Evolutionary conservation across 495 filamentous ascomycete genomes (phyloP), one percentile per base, ranked within the genome.

Genomic region (Achaetomiella virescens): DNA sequence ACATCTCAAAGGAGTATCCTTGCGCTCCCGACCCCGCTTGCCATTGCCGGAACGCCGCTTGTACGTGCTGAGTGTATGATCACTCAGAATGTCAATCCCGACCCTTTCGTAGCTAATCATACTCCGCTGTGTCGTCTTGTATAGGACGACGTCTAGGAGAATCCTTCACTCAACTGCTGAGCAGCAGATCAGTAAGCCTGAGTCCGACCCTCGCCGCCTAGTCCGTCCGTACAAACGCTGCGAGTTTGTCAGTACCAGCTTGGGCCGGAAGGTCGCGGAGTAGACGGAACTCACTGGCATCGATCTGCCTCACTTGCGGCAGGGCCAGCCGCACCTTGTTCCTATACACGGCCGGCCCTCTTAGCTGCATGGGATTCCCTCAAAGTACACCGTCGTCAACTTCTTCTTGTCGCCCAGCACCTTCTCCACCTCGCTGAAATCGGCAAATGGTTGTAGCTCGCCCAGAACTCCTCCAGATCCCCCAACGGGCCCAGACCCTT

Each of bases 351-450:
- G 84, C 86, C 37, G 84, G 84, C 24, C 78, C 81, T 54, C 77
- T 82, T 60, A 77, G 77, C 75, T 97, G 91, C 63, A 99, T 66
- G 43, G 93, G 93, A 64, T 96, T 97, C 0, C 91, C 70, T 99
- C 93, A 64, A 99, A 95, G 69, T 99, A 99, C 24, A 99, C 92
- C 2, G 95, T 97, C 55, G 86, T 78, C 63, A 99, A 72, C 40
- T 85, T 75, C 68, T 88, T 74, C 72, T 91, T 95, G 60, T 89
- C 85, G 55, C 67, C 78, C 48, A 97, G 72, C 70, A 90, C 83
- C 53, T 78, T 75, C 72, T 96, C 91, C 6, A 97, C 81, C 63
- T 97, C 93, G 36, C 80, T 77, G 58, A 97, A 92, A 65, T 84
- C 86, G 7, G 74, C 69, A 8, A 99, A 63, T 86, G 75, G 69